phyloP scores from a whole-genome alignment of 2,329 filamentous ascomycete species.

The Fusarium hostae region DNA sequence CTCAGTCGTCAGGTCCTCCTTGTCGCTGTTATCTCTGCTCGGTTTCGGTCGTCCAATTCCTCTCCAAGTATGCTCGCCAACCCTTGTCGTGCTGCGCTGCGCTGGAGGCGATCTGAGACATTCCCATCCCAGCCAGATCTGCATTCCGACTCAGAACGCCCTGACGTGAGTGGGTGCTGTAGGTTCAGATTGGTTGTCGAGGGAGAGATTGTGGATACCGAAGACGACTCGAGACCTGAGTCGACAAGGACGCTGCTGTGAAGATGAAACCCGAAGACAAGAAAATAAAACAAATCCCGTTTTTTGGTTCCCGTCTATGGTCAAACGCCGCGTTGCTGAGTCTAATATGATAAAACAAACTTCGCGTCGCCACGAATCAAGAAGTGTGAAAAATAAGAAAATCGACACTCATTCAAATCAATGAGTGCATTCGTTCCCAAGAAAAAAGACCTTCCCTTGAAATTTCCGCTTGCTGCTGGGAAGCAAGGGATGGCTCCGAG shows the following conservation, averaged over 20 bases:
- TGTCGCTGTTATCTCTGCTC: constrained; percentile 13
- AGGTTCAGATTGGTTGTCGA: constrained; percentile 14
- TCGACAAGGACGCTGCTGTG: constrained; percentile 16
- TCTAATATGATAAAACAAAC: constrained; percentile 25
- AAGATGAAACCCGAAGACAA: constrained; percentile 12
- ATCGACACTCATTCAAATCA: constrained; percentile 21
- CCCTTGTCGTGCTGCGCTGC: constrained; percentile 18
- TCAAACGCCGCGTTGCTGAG: constrained; percentile 48
- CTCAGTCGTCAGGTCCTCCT: background rate
- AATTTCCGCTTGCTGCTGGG: constrained; percentile 50
- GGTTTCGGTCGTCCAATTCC: constrained; percentile 12
- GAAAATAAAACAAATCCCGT: constrained; percentile 36
- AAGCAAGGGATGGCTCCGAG: constrained; percentile 54
- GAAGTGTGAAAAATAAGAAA: constrained; percentile 12
- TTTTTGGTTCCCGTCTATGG: constrained; percentile 46
- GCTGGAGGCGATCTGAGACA: constrained; percentile 46
- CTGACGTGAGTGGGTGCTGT: constrained; percentile 33
- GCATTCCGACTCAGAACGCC: constrained; percentile 45
- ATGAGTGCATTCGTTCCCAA: constrained; percentile 30
- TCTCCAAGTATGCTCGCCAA: constrained; percentile 15
- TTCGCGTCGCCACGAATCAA: constrained; percentile 22
- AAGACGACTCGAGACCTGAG: constrained; percentile 1
- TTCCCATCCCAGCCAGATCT: constrained; percentile 44
- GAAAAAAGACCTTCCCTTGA: constrained; percentile 34
- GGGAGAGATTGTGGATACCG: constrained; percentile 17